Evolutionary conservation across 371 early-diverging fungal genomes (phyloP).

Genomic region (Mortierella sp.): DNA sequence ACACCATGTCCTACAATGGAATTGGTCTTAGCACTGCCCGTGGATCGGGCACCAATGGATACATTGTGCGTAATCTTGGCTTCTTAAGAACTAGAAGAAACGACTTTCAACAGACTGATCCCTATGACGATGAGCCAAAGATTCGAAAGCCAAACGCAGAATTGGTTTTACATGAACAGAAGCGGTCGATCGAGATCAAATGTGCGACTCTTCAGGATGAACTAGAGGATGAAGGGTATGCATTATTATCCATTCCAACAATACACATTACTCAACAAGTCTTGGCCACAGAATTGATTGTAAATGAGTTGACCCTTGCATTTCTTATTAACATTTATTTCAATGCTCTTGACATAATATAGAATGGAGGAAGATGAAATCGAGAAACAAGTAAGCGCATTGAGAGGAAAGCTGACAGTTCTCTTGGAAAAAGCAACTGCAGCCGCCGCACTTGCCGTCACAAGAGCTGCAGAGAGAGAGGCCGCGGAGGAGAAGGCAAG

Average conservation of each 20-base stretch:
- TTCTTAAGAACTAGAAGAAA: conserved; percentile 67
- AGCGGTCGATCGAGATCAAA: conserved; percentile 88
- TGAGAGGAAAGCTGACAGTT: conserved; percentile 64
- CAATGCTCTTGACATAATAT: neutral
- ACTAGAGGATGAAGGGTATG: conserved; percentile 86
- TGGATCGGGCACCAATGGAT: conserved; percentile 97
- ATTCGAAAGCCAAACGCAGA: conserved; percentile 79
- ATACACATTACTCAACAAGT: neutral
- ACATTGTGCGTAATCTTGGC: conserved; percentile 92
- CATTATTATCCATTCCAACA: neutral
- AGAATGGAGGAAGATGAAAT: conserved; percentile 70
- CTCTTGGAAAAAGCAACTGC: conserved; percentile 63
- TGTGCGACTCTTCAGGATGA: conserved; percentile 83
- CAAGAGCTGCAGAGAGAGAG: conserved; percentile 69
- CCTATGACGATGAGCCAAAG: conserved; percentile 59
- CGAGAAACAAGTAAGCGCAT: conserved; percentile 66
- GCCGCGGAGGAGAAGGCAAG: conserved; percentile 30
- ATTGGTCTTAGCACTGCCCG: conserved; percentile 94
- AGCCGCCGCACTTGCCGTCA: conserved; percentile 88
- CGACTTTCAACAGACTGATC: conserved; percentile 56
- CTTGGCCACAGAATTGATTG: no score
- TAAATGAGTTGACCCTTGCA: neutral
- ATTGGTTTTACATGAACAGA: conserved; percentile 88
- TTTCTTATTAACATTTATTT: conserved; percentile 10
- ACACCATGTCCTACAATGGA: conserved; percentile 84